Evolutionary conservation across 2,329 filamentous ascomycete species (phyloP).

Genomic region (Neophaeococcomyces aloes): DNA sequence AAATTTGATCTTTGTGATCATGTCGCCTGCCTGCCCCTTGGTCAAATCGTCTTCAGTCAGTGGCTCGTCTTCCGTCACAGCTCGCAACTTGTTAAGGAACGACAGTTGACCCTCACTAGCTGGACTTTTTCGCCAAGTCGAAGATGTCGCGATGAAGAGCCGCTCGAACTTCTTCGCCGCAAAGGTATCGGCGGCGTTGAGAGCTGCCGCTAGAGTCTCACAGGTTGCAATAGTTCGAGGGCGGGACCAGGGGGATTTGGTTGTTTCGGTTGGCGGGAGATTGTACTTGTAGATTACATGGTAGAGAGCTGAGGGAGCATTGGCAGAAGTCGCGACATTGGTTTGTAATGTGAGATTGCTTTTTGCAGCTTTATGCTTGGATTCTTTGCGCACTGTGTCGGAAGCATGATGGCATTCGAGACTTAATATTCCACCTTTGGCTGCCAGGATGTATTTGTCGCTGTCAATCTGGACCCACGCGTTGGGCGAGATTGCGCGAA

Average conservation of each 20-base stretch:
- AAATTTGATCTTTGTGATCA: slow-evolving; percentile 86
- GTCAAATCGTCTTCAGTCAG: slow-evolving; percentile 51
- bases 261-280: slow-evolving; percentile 16
- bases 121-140: slow-evolving; percentile 58
- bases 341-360: slow-evolving; percentile 7
- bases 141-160: slow-evolving; percentile 53
- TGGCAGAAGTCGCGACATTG: slow-evolving; percentile 2
- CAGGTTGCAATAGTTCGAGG: slow-evolving; percentile 59
- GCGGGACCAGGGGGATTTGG: slow-evolving; percentile 50
- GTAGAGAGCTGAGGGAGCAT: not conserved
- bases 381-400: not conserved
- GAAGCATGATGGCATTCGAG: slow-evolving; percentile 30
- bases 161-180: slow-evolving; percentile 56
- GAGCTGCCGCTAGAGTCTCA: slow-evolving; percentile 58
- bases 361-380: slow-evolving; percentile 23
- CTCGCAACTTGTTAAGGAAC: slow-evolving; percentile 33
- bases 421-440: slow-evolving; percentile 50
- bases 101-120: slow-evolving; percentile 45
- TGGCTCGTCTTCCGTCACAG: slow-evolving; percentile 44
- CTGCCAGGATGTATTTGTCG: slow-evolving; percentile 60
- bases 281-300: slow-evolving; percentile 18
- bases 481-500: slow-evolving; percentile 62
- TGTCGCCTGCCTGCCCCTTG: slow-evolving; percentile 73
- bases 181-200: slow-evolving; percentile 77
- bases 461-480: slow-evolving; percentile 74